A percentile compares a stretch with the other conserved stretches of the same genome.
Evolutionary conservation across 345 rosid species (phyloP).

Genomic region (Camelina neglecta): DNA sequence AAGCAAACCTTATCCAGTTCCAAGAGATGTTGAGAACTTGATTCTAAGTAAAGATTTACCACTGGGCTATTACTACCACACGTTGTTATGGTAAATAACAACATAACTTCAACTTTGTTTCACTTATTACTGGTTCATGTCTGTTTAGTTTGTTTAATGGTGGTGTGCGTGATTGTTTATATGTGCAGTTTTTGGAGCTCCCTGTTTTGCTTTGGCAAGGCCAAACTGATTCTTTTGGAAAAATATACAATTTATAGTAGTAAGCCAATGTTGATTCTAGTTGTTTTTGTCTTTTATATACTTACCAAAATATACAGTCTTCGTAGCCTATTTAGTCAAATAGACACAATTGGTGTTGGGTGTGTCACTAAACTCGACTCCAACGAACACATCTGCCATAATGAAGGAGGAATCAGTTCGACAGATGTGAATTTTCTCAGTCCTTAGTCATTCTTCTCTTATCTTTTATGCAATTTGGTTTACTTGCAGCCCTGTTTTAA

Average conservation of each 20-base stretch:
- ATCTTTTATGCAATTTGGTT: too few relatives aligned
- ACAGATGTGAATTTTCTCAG: neutral
- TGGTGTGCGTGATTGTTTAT: neutral
- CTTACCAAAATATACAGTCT: neutral
- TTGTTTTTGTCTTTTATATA: neutral
- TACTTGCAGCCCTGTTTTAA: too few relatives aligned
- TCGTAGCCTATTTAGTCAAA: neutral
- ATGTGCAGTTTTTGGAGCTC: neutral
- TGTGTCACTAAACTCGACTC: neutral
- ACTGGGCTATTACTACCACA: conserved; percentile 66
- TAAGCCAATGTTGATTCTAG: neutral
- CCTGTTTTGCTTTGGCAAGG: neutral
- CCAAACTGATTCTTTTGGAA: neutral
- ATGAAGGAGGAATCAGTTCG: neutral
- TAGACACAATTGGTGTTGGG: conserved; percentile 5
- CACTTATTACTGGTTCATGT: neutral
- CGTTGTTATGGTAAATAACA: conserved; percentile 63
- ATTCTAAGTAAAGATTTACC: conserved; percentile 81
- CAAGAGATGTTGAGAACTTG: conserved; percentile 68
- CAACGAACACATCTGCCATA: neutral
- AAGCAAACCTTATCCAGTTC: conserved; percentile 69
- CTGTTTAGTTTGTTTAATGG: neutral
- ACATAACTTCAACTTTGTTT: neutral
- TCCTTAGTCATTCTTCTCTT: too few relatives aligned
- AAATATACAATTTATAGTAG: neutral